These are phyloP conservation scores for Hibiscus mutabilis DNA, from an alignment of 345 rosid genomes.

Conservation along the genomic window DNA sequence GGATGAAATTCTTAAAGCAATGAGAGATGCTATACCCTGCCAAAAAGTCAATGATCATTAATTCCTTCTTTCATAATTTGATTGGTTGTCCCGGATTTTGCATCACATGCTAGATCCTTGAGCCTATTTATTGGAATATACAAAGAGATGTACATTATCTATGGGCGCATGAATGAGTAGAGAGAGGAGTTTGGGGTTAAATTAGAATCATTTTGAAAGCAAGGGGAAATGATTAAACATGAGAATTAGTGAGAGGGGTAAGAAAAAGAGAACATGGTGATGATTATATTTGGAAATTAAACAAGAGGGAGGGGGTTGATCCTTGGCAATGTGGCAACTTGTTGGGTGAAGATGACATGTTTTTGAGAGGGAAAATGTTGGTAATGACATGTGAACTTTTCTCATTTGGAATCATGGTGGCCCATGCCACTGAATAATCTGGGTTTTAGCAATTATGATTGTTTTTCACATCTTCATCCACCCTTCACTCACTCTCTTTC, in stretches of 20 bases:
- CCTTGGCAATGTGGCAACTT: neutral
- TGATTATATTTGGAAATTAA: conserved; percentile 1
- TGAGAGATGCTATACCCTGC: conserved; percentile 3
- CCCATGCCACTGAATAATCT: conserved; percentile 65
- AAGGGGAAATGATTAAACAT: conserved; percentile 22
- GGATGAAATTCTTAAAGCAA: conserved; percentile 9
- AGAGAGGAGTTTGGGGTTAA: neutral
- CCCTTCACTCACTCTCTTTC: too few relatives aligned
- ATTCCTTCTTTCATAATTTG: conserved; percentile 1
- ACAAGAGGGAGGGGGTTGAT: neutral
- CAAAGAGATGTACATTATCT: neutral
- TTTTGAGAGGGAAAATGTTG: conserved; percentile 10
- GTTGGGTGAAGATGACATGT: neutral
- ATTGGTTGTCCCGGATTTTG: conserved; percentile 21
- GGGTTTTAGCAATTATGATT: conserved; percentile 43
- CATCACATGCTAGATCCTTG: conserved; percentile 25
- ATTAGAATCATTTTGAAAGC: conserved; percentile 19
- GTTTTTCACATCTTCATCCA: conserved; percentile 3
- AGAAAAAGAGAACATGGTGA: conserved; percentile 7
- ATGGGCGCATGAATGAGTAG: neutral
- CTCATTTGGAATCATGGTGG: conserved; percentile 56
- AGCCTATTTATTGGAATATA: neutral
- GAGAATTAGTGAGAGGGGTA: conserved; percentile 18
- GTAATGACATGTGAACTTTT: conserved; percentile 39
- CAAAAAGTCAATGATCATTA: conserved; percentile 18